Percentiles rank a stretch among this genome's conserved stretches.
phyloP scores from a whole-genome alignment of 176 grass and related monocot genomes.

The Juncus effusus region DNA sequence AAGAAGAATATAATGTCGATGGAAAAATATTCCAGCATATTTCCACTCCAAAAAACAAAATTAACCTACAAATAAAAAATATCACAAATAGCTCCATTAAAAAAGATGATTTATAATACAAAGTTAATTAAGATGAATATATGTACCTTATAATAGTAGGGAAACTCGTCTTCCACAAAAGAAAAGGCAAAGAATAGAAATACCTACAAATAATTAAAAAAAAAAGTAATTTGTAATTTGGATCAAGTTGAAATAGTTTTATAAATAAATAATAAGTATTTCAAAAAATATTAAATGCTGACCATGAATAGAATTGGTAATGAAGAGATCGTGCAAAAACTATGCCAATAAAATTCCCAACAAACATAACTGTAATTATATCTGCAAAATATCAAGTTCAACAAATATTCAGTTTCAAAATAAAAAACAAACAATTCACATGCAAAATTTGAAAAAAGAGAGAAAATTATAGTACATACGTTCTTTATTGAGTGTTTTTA shows the following conservation, averaged over 20 bases:
- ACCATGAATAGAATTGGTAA: constrained; percentile 97
- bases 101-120: too few relatives aligned
- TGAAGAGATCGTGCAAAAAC: constrained; percentile 76
- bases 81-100: too few relatives aligned
- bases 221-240: too few relatives aligned
- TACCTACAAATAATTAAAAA: constrained; percentile 69
- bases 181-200: constrained; percentile 87
- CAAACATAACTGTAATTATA: constrained; percentile 76
- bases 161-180: constrained; percentile 74
- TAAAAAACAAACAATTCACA: too few relatives aligned
- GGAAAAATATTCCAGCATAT: constrained; percentile 94
- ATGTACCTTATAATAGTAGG: constrained; percentile 60
- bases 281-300: constrained; percentile 10
- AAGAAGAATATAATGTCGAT: constrained; percentile 77
- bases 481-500: constrained; percentile 50
- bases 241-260: not conserved
- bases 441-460: too few relatives aligned
- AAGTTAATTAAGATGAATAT: too few relatives aligned
- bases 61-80: too few relatives aligned
- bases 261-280: constrained; percentile 1
- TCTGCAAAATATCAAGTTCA: constrained; percentile 48
- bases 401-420: constrained; percentile 27
- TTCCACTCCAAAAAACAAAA: constrained; percentile 59
- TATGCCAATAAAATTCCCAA: constrained; percentile 88
- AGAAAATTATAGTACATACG: constrained; percentile 35